Evolutionary conservation across 2,329 filamentous ascomycete genomes (phyloP).

Genomic region (Xylariaceae sp.): DNA sequence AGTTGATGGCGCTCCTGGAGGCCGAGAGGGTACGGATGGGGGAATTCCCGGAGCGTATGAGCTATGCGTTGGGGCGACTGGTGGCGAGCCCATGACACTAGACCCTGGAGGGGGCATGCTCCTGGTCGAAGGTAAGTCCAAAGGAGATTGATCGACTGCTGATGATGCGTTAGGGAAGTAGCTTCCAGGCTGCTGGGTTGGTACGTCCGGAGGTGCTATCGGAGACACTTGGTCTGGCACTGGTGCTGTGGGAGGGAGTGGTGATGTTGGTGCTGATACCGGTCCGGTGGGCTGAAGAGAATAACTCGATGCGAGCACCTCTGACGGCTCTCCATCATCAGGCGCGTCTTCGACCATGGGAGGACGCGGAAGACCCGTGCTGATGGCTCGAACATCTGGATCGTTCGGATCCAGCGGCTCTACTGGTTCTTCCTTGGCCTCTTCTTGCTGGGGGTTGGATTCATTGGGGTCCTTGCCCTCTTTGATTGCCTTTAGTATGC

Average conservation of each 20-base stretch:
- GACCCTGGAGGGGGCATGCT: slow-evolving; percentile 29
- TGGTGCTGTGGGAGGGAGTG: slow-evolving; percentile 25
- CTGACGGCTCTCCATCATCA: slow-evolving; percentile 37
- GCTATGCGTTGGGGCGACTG: slow-evolving; percentile 23
- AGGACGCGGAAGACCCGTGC: slow-evolving; percentile 33
- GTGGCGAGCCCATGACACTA: slow-evolving; percentile 20
- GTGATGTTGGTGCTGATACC: slow-evolving; percentile 35
- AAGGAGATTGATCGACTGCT: slow-evolving; percentile 15
- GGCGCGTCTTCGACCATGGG: slow-evolving; percentile 52
- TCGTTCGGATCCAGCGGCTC: slow-evolving; percentile 58
- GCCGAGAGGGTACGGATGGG: slow-evolving; percentile 30
- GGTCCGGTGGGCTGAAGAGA: slow-evolving; percentile 29
- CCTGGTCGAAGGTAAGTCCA: slow-evolving; percentile 29
- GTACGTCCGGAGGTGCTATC: slow-evolving; percentile 27
- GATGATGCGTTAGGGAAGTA: slow-evolving; percentile 27
- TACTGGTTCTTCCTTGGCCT: slow-evolving; percentile 43
- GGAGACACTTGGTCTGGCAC: slow-evolving; percentile 31
- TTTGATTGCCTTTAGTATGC: slow-evolving; percentile 87
- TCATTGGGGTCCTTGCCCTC: slow-evolving; percentile 89
- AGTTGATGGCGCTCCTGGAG: slow-evolving; percentile 24
- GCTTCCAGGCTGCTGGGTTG: slow-evolving; percentile 23
- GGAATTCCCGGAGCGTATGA: slow-evolving; percentile 22
- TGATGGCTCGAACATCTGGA: slow-evolving; percentile 57
- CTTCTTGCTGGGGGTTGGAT: slow-evolving; percentile 70
- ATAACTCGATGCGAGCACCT: slow-evolving; percentile 19